Evolutionary conservation across 192 early-diverging fungal species (phyloP), one percentile per base, ranked within the genome.

Genomic region (Podochytrium sp.): DNA sequence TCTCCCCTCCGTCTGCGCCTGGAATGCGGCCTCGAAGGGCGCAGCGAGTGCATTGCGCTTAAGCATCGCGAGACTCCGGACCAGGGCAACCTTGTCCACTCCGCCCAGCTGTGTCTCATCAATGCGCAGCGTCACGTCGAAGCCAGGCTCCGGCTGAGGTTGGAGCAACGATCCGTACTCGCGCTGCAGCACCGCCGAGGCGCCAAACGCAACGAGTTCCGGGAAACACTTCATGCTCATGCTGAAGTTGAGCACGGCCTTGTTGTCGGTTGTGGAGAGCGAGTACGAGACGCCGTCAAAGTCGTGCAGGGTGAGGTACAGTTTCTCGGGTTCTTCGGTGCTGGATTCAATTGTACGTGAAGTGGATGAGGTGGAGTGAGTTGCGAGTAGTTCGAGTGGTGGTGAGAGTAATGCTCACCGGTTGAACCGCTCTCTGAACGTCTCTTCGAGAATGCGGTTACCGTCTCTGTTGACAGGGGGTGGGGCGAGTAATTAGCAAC

Each of bases 211-310:
- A 29, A 87, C 73, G 23, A 97, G 89, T 72, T 99, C 92, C 38
- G 81, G 74, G 78, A 81, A 98, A 82, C 96, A 97, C 63, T 78
- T 80, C 91, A 96, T 93, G 34, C 77, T 79, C 71, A 99, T 91
- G 4, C 95, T 96, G 65, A 99, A 81, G 37, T 65, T 33, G 25
- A 85, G 69, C 16, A 76, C 58, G 34, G 79, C 79, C 63, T 89
- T 89, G 14, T 75, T 71, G 35, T 89, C 83, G 34, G 87, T 76
- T 14, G 92, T 95, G 34, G 91, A 83, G 66, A 98, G 71, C 64
- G 86, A 87, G 85, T 97, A 99, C 16, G 87, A 81, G 29, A 98
- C 96, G 55, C 96, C 95, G 85, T 99, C 98, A 84, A 99, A 98
- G 80, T 99, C 98, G 35, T 95, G 95, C 55, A 97, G 84, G 40